A percentile compares a stretch with the other conserved stretches of the same genome.
These are phyloP conservation scores for Gaeumannomyces tritici DNA, from an alignment of 2,329 filamentous ascomycete genomes.

Conservation along the genomic window DNA sequence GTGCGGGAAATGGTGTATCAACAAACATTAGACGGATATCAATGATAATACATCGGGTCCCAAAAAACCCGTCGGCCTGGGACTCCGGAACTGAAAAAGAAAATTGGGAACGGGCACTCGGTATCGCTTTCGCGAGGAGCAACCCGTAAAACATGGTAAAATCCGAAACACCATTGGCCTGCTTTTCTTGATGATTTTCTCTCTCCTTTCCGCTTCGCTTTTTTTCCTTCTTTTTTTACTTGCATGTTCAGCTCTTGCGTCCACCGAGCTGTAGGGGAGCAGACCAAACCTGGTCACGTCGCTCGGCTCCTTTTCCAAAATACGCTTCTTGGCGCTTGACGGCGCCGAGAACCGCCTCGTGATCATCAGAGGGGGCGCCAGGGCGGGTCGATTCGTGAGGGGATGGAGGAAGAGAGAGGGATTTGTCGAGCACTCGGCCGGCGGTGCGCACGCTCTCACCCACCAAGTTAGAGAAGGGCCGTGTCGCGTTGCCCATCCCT, in stretches of 20 bases:
- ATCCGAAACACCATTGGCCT: slow-evolving; percentile 4
- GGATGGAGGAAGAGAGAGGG: background rate
- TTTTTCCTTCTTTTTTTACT: background rate
- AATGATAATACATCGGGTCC: background rate
- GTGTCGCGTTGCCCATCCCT: background rate
- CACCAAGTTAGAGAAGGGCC: background rate
- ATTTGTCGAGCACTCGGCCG: background rate
- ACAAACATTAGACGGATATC: background rate
- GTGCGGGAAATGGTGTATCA: background rate
- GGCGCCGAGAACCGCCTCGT: background rate
- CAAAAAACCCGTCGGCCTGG: background rate
- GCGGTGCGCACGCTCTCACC: background rate
- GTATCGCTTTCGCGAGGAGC: background rate
- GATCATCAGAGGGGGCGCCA: background rate
- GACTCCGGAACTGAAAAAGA: background rate
- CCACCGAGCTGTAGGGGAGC: background rate
- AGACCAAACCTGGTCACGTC: background rate
- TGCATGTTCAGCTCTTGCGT: background rate
- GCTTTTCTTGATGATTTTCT: background rate
- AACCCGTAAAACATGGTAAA: slow-evolving; percentile 12
- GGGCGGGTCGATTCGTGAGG: background rate
- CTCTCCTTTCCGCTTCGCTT: too few species aligned
- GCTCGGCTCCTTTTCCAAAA: background rate
- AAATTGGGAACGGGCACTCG: background rate
- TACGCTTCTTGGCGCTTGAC: background rate